phyloP scores from a whole-genome alignment of 192 early-diverging fungal genomes.

The Linnemannia exigua region DNA sequence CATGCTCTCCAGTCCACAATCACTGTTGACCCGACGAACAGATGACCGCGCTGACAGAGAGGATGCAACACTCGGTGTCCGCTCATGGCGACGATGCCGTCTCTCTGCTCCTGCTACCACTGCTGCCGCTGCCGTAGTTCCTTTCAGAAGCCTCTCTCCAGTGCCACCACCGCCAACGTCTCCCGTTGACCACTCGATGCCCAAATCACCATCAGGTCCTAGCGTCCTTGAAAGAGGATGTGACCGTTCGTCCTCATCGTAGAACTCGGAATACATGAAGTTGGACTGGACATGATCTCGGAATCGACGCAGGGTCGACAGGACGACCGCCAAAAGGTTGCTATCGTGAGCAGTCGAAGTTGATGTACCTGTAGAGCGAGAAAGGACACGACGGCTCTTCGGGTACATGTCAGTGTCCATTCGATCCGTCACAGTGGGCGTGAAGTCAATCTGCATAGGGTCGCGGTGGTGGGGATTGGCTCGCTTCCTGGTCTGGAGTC shows the following conservation, averaged over 20 bases:
- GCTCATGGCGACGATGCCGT: slow-evolving; percentile 12
- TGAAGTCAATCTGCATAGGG: slow-evolving; percentile 46
- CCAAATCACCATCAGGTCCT: slow-evolving; percentile 38
- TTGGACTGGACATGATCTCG: slow-evolving; percentile 43
- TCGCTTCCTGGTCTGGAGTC: slow-evolving; percentile 35
- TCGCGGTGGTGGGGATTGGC: slow-evolving; percentile 16
- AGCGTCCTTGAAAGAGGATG: slow-evolving; percentile 20
- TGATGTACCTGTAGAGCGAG: slow-evolving; percentile 29
- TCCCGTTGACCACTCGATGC: slow-evolving; percentile 31
- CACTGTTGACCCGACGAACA: slow-evolving; percentile 39
- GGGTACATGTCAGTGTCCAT: not conserved
- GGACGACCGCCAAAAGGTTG: slow-evolving; percentile 31
- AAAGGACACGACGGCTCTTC: slow-evolving; percentile 13
- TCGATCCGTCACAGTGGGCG: slow-evolving; percentile 19
- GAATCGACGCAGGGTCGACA: slow-evolving; percentile 43
- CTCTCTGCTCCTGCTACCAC: not conserved
- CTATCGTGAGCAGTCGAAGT: slow-evolving; percentile 15
- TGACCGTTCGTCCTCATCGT: slow-evolving; percentile 29
- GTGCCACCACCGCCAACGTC: not conserved
- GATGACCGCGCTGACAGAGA: slow-evolving; percentile 23
- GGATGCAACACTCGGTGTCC: slow-evolving; percentile 17
- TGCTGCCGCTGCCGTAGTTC: not conserved
- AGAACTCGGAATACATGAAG: slow-evolving; percentile 24
- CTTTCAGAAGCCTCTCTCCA: not conserved
- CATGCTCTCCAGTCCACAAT: slow-evolving; percentile 52